phyloP scores from a whole-genome alignment of 768 basidiomycete species.

The Suillus subaureus region DNA sequence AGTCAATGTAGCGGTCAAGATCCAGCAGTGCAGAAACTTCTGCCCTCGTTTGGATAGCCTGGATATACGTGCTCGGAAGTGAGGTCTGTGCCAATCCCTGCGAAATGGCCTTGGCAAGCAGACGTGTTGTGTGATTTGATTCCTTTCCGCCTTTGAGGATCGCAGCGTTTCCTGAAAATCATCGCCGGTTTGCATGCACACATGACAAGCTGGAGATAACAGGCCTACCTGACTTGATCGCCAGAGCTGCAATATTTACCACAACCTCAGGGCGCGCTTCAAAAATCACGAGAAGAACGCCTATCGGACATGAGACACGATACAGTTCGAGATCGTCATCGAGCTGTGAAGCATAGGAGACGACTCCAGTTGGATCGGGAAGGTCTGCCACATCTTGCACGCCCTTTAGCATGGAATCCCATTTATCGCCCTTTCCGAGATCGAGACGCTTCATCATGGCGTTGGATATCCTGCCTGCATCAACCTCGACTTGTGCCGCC shows the following conservation, averaged over 20 bases:
- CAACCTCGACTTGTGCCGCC: slow-evolving; percentile 79
- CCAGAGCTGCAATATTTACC: slow-evolving; percentile 93
- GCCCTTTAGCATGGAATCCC: slow-evolving; percentile 92
- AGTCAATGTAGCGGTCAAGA: slow-evolving; percentile 91
- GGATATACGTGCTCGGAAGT: slow-evolving; percentile 81
- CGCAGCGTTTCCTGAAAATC: slow-evolving; percentile 81
- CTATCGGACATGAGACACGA: slow-evolving; percentile 94
- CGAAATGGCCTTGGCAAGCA: slow-evolving; percentile 81
- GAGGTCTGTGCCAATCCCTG: slow-evolving; percentile 71
- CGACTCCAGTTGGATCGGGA: slow-evolving; percentile 82
- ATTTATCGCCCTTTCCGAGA: slow-evolving; percentile 79
- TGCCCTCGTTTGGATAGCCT: slow-evolving; percentile 87
- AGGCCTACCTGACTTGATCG: slow-evolving; percentile 89
- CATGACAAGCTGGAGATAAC: slow-evolving; percentile 5
- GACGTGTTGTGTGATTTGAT: slow-evolving; percentile 74
- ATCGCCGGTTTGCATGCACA: neutral
- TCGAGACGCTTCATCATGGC: slow-evolving; percentile 88
- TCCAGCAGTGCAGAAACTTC: slow-evolving; percentile 87
- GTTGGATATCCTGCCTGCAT: slow-evolving; percentile 79
- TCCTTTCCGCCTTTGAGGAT: slow-evolving; percentile 99
- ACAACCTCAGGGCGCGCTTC: slow-evolving; percentile 98
- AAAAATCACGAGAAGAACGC: slow-evolving; percentile 94
- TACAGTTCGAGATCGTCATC: slow-evolving; percentile 89
- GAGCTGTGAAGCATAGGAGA: slow-evolving; percentile 88
- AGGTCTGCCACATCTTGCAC: slow-evolving; percentile 84